Evolutionary conservation across 345 rosid species (phyloP), one percentile per base, ranked within the genome.

Genomic region (Citropsis articulata): DNA sequence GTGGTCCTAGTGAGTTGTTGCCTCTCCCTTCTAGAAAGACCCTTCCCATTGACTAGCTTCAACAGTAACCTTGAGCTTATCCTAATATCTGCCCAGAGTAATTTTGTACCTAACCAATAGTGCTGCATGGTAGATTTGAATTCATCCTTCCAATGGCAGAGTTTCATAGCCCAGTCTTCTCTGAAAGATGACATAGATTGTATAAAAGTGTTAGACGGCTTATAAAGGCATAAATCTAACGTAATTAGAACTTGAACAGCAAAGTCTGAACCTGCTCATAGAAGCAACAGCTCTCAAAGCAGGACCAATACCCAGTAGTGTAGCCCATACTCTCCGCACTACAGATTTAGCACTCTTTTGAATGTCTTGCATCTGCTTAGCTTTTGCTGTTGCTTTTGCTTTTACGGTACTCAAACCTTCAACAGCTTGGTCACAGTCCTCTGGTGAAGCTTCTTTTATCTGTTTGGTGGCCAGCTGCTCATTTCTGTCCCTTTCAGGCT

Each of bases 361-460:
- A 25, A 89, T 83, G 72, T 93, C 95, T 77, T 88, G 93, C 81
- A 82, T 35, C 83, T 93, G 88, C 83, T 90, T 91, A 59, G 95
- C 97, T 81, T 95, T 93, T 31, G 94, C 98, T 84, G 91, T 95
- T 22, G 98, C 98, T 84, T 92, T 95, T 22, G 98, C 98, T 86
- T 93, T 93, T 53, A 79, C 97, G 67, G 91, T 81, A 81, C 88
- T 93, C 77, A 95, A 78, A 42, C 91, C 98, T 89, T 93, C 98
- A 72, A 95, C 93, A 24, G 98, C 98, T 85, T 92, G 92, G 88
- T 95, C 98, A 82, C 98, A 95, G 60, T 95, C 97, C 86, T 93
- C 97, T 0, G 98, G 93, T 13, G 97, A 93, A 81, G 98, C 94
- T 86, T 93, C 92, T 84, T 95, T 93, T 40, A 73, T 81, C 84